These are phyloP conservation scores for Boletus mariae DNA, from an alignment of 1,284 basidiomycete species.

Conservation along the genomic window DNA sequence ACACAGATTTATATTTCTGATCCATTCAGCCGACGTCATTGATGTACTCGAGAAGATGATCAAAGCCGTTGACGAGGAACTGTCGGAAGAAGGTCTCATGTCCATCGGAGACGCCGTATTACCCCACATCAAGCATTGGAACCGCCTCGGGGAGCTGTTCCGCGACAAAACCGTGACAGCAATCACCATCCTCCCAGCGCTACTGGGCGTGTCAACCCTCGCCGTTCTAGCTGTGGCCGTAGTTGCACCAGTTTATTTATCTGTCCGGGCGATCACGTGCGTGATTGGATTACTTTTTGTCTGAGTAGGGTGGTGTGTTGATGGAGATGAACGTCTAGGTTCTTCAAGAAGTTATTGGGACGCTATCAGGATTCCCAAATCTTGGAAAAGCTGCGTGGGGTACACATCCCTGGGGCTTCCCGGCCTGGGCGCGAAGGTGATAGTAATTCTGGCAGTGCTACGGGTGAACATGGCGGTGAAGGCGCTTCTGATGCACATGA, in stretches of 20 bases:
- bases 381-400: slow-evolving; percentile 2
- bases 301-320: neutral
- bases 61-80: slow-evolving; percentile 19
- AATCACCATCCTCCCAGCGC: slow-evolving; percentile 9
- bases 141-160: slow-evolving; percentile 1
- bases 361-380: slow-evolving; percentile 5
- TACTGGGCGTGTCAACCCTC: slow-evolving; percentile 18
- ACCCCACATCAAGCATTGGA: slow-evolving; percentile 13
- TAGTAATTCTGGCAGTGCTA: neutral
- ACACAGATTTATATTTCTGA: neutral
- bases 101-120: slow-evolving; percentile 16
- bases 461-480: neutral
- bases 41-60: slow-evolving; percentile 27
- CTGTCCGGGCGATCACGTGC: slow-evolving; percentile 11
- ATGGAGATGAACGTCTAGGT: slow-evolving; percentile 9
- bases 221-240: slow-evolving; percentile 9
- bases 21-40: slow-evolving; percentile 17
- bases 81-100: slow-evolving; percentile 21
- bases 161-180: neutral
- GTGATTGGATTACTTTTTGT: slow-evolving; percentile 3
- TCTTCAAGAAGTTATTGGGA: neutral
- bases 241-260: slow-evolving; percentile 12
- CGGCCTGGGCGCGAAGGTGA: neutral
- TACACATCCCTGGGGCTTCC: neutral
- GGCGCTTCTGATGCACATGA: neutral